A percentile compares a stretch with the other conserved stretches of the same genome.
phyloP scores from a whole-genome alignment of 2,329 filamentous ascomycete species.

The Cladosporium halotolerans region DNA sequence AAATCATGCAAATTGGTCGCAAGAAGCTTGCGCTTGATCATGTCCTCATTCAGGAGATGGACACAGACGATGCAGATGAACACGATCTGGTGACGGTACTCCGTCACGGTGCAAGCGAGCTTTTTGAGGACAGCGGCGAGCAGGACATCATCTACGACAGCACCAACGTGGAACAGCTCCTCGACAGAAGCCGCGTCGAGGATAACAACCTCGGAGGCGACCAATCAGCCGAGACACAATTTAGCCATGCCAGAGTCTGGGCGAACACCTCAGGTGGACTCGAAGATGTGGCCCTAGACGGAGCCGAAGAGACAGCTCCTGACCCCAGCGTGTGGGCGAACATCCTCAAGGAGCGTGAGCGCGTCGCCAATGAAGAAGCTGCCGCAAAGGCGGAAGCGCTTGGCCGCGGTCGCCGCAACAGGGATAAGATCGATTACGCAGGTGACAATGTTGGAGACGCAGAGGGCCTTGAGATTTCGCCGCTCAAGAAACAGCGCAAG shows the following conservation, averaged over 20 bases:
- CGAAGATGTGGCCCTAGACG: slow-evolving; percentile 36
- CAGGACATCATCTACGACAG: slow-evolving; percentile 75
- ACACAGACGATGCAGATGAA: slow-evolving; percentile 69
- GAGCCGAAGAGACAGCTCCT: slow-evolving; percentile 47
- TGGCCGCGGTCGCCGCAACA: slow-evolving; percentile 74
- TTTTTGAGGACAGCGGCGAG: slow-evolving; percentile 72
- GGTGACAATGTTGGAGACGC: slow-evolving; percentile 24
- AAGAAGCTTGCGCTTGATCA: slow-evolving; percentile 96
- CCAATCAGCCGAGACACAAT: slow-evolving; percentile 67
- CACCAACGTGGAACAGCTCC: slow-evolving; percentile 74
- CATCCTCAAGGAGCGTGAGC: slow-evolving; percentile 78
- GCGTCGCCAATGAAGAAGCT: slow-evolving; percentile 66
- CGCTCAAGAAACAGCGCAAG: slow-evolving; percentile 29
- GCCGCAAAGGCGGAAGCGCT: slow-evolving; percentile 65
- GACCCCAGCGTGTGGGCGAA: slow-evolving; percentile 78
- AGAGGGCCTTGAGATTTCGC: slow-evolving; percentile 22
- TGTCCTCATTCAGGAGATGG: slow-evolving; percentile 87
- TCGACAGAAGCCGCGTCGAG: slow-evolving; percentile 81
- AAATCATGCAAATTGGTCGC: slow-evolving; percentile 90
- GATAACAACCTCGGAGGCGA: slow-evolving; percentile 58
- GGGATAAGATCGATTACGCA: slow-evolving; percentile 50
- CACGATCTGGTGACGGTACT: slow-evolving; percentile 83
- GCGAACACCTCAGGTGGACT: slow-evolving; percentile 69
- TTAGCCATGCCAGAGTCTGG: slow-evolving; percentile 89
- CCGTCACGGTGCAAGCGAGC: slow-evolving; percentile 74